phyloP scores from a whole-genome alignment of 352 stramenopile species.

The Pythium brachiatum region DNA sequence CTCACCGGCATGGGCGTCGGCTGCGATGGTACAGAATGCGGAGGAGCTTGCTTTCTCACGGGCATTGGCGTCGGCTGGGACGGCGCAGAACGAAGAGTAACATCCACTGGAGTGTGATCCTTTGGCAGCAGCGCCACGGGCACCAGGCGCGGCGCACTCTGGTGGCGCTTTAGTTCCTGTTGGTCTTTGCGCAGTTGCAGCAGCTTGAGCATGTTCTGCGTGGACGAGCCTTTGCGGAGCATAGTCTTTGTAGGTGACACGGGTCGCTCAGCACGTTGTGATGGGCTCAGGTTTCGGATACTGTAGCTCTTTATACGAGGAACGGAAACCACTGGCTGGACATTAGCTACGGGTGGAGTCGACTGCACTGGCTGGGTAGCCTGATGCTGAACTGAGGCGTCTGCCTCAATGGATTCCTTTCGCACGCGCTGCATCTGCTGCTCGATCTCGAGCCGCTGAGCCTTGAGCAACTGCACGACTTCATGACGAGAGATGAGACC shows the following conservation, averaged over 20 bases:
- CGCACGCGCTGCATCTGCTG: constrained; percentile 17
- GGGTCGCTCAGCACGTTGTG: neutral
- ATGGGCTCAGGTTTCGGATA: neutral
- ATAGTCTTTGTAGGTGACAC: neutral
- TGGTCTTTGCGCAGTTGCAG: constrained; percentile 45
- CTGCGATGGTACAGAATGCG: constrained; percentile 1
- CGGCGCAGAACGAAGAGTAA: neutral
- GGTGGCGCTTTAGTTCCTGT: constrained; percentile 13
- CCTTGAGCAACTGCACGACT: constrained; percentile 13
- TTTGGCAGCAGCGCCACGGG: neutral
- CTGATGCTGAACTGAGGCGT: neutral
- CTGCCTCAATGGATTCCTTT: neutral
- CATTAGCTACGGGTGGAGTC: neutral
- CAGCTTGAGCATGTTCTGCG: constrained; percentile 50
- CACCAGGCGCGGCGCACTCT: constrained; percentile 19
- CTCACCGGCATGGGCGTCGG: neutral
- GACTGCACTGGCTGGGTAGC: neutral
- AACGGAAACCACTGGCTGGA: neutral
- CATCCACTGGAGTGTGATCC: neutral
- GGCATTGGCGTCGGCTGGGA: neutral
- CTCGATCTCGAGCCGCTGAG: constrained; percentile 20
- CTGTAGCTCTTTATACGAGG: neutral
- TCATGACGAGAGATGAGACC: constrained; percentile 20
- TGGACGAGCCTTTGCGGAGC: constrained; percentile 15
- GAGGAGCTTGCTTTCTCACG: neutral